phyloP scores from a whole-genome alignment of 306 rosid species.

The Dalbergia oliveri region DNA sequence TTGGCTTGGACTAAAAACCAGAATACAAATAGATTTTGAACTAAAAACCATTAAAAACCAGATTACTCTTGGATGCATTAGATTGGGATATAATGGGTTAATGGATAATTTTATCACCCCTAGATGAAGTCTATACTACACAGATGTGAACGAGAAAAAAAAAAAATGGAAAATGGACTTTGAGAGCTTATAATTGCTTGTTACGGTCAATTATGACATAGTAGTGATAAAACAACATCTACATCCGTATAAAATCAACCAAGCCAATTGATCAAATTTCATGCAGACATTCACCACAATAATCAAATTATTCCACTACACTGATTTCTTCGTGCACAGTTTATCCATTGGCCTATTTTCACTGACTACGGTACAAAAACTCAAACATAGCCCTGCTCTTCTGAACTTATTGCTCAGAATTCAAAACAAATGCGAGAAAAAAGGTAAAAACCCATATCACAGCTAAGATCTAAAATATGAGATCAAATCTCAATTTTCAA shows the following conservation, averaged over 20 bases:
- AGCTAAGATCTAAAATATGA: not conserved
- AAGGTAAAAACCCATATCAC: not conserved
- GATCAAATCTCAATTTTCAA: not conserved
- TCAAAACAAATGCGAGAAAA: too few relatives aligned
- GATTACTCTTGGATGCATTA: not conserved
- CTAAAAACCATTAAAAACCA: too few relatives aligned
- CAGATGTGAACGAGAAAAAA: too few relatives aligned
- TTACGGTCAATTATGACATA: too few relatives aligned
- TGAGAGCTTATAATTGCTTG: too few relatives aligned
- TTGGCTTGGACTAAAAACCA: too few relatives aligned
- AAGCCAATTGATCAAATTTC: not conserved
- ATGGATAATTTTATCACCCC: not conserved
- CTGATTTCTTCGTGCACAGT: too few relatives aligned
- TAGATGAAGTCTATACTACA: not conserved
- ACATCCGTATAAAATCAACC: not conserved
- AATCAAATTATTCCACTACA: slow-evolving; percentile 1
- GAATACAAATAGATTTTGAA: too few relatives aligned
- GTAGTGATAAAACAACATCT: not conserved
- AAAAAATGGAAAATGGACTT: too few relatives aligned
- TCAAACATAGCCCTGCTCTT: not conserved
- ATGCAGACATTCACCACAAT: not conserved
- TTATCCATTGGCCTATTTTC: too few relatives aligned
- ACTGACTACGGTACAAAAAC: too few relatives aligned
- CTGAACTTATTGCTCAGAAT: not conserved
- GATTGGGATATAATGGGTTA: not conserved